phyloP scores from a whole-genome alignment of 345 rosid species.

The Populus davidiana region DNA sequence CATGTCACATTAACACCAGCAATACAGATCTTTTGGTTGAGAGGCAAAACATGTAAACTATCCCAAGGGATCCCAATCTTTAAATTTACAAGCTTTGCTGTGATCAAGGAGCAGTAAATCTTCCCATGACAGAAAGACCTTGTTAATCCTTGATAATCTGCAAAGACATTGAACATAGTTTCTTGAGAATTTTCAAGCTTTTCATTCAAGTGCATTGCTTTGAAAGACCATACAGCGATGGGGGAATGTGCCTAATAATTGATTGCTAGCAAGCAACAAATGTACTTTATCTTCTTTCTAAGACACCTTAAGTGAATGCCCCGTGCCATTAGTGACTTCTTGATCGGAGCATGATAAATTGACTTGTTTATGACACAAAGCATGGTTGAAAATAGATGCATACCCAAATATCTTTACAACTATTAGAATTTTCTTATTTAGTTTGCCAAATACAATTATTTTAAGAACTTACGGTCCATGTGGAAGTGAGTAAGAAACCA shows the following conservation, averaged over 20 bases:
- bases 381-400: background rate
- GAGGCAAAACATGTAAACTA: slow-evolving; percentile 59
- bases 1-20: slow-evolving; percentile 68
- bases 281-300: background rate
- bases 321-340: background rate
- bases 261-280: background rate
- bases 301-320: background rate
- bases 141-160: slow-evolving; percentile 97
- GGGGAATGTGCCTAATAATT: background rate
- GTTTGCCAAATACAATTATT: background rate
- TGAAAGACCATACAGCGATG: background rate
- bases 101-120: slow-evolving; percentile 81
- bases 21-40: slow-evolving; percentile 63
- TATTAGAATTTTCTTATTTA: background rate
- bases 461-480: slow-evolving; percentile 77
- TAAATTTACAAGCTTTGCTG: slow-evolving; percentile 79
- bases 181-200: background rate
- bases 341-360: background rate
- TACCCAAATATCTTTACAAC: background rate
- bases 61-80: slow-evolving; percentile 93
- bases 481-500: slow-evolving; percentile 99
- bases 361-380: background rate
- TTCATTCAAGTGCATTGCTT: background rate
- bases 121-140: slow-evolving; percentile 84
- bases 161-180: slow-evolving; percentile 2